Percentiles rank a stretch among this genome's conserved stretches.
phyloP scores from a whole-genome alignment of 805 yeast species.

The Vanderwaltozyma polyspora region DNA sequence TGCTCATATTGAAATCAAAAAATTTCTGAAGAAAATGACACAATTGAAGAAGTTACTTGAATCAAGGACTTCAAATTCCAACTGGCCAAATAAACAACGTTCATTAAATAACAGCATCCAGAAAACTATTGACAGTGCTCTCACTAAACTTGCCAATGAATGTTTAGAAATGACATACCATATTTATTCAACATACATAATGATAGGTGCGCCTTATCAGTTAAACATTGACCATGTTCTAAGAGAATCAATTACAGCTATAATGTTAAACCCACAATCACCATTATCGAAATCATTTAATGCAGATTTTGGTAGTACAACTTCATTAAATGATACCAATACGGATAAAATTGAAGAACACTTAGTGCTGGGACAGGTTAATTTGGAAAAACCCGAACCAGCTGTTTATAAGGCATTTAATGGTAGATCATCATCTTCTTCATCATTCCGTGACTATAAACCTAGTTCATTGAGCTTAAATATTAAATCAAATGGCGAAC shows the following conservation, averaged over 20 bases:
- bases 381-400: background rate
- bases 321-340: background rate
- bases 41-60: conserved; percentile 33
- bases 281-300: conserved; percentile 15
- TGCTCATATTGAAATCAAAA: conserved; percentile 50
- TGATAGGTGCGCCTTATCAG: conserved; percentile 55
- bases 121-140: conserved; percentile 29
- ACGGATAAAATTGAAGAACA: background rate
- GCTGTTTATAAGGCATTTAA: background rate
- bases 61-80: conserved; percentile 9
- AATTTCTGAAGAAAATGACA: conserved; percentile 37
- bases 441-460: background rate
- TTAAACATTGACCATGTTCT: conserved; percentile 54
- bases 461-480: background rate
- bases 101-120: conserved; percentile 18
- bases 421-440: background rate
- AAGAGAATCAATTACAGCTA: conserved; percentile 32
- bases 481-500: background rate
- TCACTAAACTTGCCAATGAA: conserved; percentile 37
- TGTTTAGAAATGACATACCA: conserved; percentile 52
- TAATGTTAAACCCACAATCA: conserved; percentile 31
- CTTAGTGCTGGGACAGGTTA: too few species aligned
- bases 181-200: conserved; percentile 54
- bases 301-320: background rate
- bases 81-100: conserved; percentile 5